Conservation (phyloP, 768 basidiomycete genomes). For the Mycena kentingensis region DNA sequence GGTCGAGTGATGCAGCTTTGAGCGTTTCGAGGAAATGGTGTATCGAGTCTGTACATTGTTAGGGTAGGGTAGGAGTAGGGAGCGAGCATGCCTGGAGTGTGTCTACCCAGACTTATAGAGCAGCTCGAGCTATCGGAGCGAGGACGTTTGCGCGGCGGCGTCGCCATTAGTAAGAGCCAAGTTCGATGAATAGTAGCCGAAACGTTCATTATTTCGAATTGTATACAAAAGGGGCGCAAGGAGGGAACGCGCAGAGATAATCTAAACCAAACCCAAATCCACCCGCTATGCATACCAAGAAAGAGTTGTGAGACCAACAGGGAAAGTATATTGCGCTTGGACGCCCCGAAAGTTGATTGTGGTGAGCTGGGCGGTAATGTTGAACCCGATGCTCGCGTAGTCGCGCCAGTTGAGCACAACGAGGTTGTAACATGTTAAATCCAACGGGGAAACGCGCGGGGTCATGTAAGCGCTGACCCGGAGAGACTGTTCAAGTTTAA, state of each 20-base stretch:
- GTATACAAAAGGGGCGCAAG: too few relatives aligned
- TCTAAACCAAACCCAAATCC: neutral
- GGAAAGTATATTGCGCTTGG: conserved; percentile 56
- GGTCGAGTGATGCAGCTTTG: neutral
- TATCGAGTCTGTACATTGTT: neutral
- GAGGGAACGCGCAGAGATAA: neutral
- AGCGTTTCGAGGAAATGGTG: conserved; percentile 4
- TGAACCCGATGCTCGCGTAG: conserved; percentile 42
- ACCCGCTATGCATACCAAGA: conserved; percentile 17
- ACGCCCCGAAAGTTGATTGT: conserved; percentile 53
- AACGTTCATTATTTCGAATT: neutral
- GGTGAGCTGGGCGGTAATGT: conserved; percentile 39
- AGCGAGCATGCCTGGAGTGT: conserved; percentile 8
- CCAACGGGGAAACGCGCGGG: conserved; percentile 36
- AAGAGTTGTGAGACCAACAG: conserved; percentile 44
- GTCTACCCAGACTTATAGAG: neutral
- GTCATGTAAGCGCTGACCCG: conserved; percentile 52
- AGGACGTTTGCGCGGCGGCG: conserved; percentile 17
- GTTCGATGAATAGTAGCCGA: neutral
- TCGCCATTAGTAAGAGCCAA: neutral
- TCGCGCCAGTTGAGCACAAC: conserved; percentile 55
- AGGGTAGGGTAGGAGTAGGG: neutral
- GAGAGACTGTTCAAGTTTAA: conserved; percentile 35
- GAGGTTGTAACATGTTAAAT: conserved; percentile 50
- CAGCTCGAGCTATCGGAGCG: conserved; percentile 14